These are phyloP conservation scores for Tolypocladium nubicola DNA, from an alignment of 2,329 filamentous ascomycete species.

Conservation along the genomic window DNA sequence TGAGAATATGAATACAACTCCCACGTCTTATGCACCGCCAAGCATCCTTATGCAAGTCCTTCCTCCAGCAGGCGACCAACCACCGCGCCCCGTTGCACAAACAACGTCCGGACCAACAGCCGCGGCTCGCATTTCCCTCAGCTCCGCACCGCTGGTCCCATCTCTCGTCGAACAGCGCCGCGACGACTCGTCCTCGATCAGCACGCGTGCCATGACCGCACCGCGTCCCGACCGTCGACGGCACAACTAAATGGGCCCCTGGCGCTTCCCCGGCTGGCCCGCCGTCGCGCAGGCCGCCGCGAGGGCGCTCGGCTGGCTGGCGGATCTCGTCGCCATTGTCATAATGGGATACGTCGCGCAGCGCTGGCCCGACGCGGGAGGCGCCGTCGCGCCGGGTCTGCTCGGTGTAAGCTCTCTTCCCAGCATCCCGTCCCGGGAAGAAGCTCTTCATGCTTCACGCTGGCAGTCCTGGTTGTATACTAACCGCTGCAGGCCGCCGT, in stretches of 20 bases:
- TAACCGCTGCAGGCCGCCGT: constrained; percentile 7
- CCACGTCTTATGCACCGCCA: neutral
- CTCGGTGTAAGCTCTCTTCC: constrained; percentile 17
- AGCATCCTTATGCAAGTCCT: neutral
- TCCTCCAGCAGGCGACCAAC: neutral
- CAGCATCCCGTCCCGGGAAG: no score
- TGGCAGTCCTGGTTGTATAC: neutral
- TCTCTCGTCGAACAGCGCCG: neutral
- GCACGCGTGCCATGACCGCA: no score
- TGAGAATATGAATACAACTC: no score
- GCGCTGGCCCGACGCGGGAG: constrained; percentile 17
- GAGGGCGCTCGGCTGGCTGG: constrained; percentile 20
- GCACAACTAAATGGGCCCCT: neutral
- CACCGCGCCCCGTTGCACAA: neutral
- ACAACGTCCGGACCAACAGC: neutral
- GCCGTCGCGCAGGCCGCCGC: constrained; percentile 12
- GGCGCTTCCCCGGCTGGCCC: constrained; percentile 1
- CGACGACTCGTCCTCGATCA: no score
- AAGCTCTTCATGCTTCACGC: no score
- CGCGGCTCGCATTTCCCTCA: neutral
- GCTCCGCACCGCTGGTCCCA: neutral
- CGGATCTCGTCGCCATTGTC: constrained; percentile 18
- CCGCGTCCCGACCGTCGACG: neutral
- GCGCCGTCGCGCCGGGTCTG: constrained; percentile 18
- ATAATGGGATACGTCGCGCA: constrained; percentile 20